Base-by-base conservation (phyloP, 192 early-diverging fungal species). In the Linderina pennispora region DNA sequence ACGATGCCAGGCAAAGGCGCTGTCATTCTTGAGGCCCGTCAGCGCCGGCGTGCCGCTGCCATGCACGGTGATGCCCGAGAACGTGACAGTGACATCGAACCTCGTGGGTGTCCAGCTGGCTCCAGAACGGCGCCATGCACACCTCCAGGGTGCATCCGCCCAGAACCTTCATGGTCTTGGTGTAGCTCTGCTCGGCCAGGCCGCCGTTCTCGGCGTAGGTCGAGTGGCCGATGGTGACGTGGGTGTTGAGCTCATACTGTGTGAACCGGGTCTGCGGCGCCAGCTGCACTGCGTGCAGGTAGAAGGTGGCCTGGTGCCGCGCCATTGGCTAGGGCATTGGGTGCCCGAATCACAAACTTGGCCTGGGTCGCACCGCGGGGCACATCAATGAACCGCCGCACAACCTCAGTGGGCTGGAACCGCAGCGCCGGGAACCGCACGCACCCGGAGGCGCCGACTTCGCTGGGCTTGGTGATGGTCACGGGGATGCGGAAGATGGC, bases 41-140 rank as follows among this genome's bases (percentile, higher is more conserved):
- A 68, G 56, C 14, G 74, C 51, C 31, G 63, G 52, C 13, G 77
- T 54, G 8, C 57, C 48, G 24, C 63, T 43, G 17, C 55, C 31
- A 46, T 74, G 57, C 56, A 62, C 63, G 25, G 65, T 48, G 13
- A 94, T 75, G 15, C 90, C 90, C 50, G 85, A 83, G 65, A 97
- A 94, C n/a, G 75, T 74, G 10, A 96, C 32, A 14, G 79, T 72
- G 9, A 92, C 55, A 20, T 80, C 78, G 8, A 94, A n/a, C 61
- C 19, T 63, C 58, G 49, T 90, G 85, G 10, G 66, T 53, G 21
- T 80, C 91, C 20, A 85, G 65, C 45, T 79, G 77, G 35, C 81
- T 85, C 92, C 96, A 99, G 65, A 88, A 94, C 58, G 92, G 91
- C 2, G 90, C 90, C 25, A 97, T 41, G 46, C 83, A 62, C 23